phyloP scores from a whole-genome alignment of 139 green algal species.

The Coelastrella sp. region DNA sequence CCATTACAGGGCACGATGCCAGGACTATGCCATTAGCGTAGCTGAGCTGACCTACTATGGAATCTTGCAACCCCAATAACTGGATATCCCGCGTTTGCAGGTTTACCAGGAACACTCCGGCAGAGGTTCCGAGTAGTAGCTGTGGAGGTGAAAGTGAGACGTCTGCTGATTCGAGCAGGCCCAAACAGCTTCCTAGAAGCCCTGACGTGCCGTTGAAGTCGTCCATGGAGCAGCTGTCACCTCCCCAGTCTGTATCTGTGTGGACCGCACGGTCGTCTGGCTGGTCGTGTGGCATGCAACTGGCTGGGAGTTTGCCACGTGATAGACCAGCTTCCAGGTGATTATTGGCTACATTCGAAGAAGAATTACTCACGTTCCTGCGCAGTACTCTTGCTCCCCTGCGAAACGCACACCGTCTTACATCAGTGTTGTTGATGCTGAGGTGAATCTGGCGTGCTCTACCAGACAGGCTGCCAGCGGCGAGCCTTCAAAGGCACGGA shows the following conservation, averaged over 20 bases:
- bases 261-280: not conserved
- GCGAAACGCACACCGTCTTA: not conserved
- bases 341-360: not conserved
- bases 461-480: no score
- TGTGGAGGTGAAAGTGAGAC: not conserved
- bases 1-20: not conserved
- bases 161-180: not conserved
- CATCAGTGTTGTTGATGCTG: not conserved
- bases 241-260: not conserved
- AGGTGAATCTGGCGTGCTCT: no score
- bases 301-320: not conserved
- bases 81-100: slow-evolving; percentile 1
- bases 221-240: not conserved
- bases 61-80: not conserved
- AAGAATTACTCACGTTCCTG: not conserved
- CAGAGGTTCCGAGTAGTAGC: slow-evolving; percentile 41
- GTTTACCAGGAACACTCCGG: slow-evolving; percentile 28
- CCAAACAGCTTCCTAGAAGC: not conserved
- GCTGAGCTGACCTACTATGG: not conserved
- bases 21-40: not conserved
- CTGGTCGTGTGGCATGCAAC: not conserved
- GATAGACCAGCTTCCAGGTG: not conserved
- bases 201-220: not conserved
- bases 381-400: not conserved
- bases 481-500: no score